A percentile compares a stretch with the other conserved stretches of the same genome.
These are phyloP conservation scores for Nigrospora sphaerica DNA, from an alignment of 2,329 filamentous ascomycete species.

Conservation along the genomic window DNA sequence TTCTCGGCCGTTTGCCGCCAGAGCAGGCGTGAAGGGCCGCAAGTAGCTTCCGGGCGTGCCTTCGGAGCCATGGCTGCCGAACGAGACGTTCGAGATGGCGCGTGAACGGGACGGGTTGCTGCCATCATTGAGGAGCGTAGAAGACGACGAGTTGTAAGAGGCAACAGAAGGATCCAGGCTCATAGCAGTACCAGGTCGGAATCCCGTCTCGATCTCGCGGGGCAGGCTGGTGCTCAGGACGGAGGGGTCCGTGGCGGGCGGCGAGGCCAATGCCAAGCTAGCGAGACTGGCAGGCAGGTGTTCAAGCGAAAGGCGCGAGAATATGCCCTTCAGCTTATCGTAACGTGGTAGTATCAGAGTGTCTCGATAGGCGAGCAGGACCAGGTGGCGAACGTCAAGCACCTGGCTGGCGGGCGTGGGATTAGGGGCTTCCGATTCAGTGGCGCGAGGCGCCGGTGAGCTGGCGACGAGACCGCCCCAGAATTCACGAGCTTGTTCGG, in stretches of 20 bases:
- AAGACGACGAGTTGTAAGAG: constrained; percentile 73
- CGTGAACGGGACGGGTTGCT: constrained; percentile 55
- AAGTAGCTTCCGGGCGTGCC: constrained; percentile 29
- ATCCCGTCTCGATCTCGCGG: constrained; percentile 22
- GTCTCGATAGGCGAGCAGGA: constrained; percentile 83
- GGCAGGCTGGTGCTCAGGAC: constrained; percentile 10
- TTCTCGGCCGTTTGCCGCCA: neutral
- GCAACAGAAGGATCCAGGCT: constrained; percentile 67
- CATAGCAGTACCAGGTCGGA: constrained; percentile 65
- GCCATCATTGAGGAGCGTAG: constrained; percentile 68
- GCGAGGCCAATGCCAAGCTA: constrained; percentile 47
- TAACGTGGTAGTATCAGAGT: constrained; percentile 82
- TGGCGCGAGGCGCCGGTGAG: constrained; percentile 17
- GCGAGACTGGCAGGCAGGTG: constrained; percentile 53
- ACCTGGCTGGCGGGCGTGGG: constrained; percentile 40
- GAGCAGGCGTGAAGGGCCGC: constrained; percentile 41
- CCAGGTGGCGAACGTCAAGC: constrained; percentile 82
- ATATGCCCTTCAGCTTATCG: constrained; percentile 81
- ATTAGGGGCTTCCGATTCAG: constrained; percentile 26
- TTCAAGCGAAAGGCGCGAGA: constrained; percentile 82
- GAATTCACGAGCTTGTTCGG: constrained; percentile 78
- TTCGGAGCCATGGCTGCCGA: constrained; percentile 42
- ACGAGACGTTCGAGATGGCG: constrained; percentile 79
- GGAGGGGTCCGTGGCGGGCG: constrained; percentile 37
- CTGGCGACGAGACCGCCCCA: constrained; percentile 65